Base-by-base conservation (phyloP, 1,284 basidiomycete genomes). In the Rhodotorula sp. region DNA sequence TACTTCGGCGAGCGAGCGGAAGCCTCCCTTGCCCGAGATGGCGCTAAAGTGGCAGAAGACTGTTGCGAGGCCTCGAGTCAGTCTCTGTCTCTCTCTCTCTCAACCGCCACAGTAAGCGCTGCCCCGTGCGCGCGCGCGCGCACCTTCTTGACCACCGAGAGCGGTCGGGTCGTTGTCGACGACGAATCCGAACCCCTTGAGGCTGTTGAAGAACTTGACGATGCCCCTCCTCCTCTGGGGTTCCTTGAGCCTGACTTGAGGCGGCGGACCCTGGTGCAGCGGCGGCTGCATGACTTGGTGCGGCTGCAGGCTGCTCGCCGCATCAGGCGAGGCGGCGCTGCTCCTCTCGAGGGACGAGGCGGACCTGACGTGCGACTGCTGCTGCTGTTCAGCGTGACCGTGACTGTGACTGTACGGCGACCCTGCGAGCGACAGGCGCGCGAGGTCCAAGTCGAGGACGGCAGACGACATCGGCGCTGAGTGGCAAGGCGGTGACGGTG, bases 41-140 rank as follows among this genome's bases (percentile, higher is more conserved):
- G 78, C 74, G 21, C 72, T 76, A 59, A 77, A 79, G 67, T 79
- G 78, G 43, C 77, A 77, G 65, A 79, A 79, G 39, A 79, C 78
- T 79, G 70, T 12, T 12, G 14, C 7, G 23, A 26, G 29, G 7
- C 29, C 3, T 47, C 20, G 47, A 46, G 23, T 20, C 3, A 21
- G 46, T 31, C 61, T 39, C 29, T 12, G 14, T 15, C 14, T 20
- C 3, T 16, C 34, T 31, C 61, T 39, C 18, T 49, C 46, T 20
- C 51, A 18, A 26, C 7, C 26, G 6, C 3, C 23, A 3, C 47
- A 10, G 43, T 29, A 29, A 29, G 29, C 29, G 29, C 29, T 29
- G 29, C 3, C 29, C 29, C 29, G 29, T 2, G 29, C 29, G 29
- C 29, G 29, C 29, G 29, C 12, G 39, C 39, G 39, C 76, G 21